Evolutionary conservation across 164 flowering plant genomes (phyloP).

Genomic region (Vitis rupestris): DNA sequence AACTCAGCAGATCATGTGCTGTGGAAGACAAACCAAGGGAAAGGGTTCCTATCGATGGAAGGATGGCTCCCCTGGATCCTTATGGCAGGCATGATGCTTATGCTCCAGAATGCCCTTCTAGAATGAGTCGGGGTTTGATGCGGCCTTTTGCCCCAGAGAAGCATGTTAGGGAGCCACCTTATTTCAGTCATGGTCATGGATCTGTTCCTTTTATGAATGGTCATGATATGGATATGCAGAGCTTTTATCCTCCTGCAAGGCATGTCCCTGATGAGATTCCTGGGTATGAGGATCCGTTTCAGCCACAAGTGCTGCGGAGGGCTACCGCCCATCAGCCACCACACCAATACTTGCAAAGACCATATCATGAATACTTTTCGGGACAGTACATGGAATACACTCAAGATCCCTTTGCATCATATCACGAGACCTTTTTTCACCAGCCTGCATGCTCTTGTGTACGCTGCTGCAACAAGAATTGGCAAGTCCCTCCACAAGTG

Average conservation of each 20-base stretch:
- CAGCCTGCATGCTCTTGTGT: conserved; percentile 62
- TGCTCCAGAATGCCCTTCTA: conserved; percentile 30
- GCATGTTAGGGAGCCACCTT: conserved; percentile 27
- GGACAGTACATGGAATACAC: conserved; percentile 35
- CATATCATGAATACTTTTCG: conserved; percentile 33
- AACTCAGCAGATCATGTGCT: conserved; percentile 56
- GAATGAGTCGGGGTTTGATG: conserved; percentile 22
- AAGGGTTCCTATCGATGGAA: conserved; percentile 35
- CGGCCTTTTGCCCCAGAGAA: conserved; percentile 33
- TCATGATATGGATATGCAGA: conserved; percentile 32
- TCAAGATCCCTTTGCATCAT: conserved; percentile 33
- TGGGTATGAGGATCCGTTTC: conserved; percentile 41
- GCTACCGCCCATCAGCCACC: conserved; percentile 29
- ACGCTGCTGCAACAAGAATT: conserved; percentile 48
- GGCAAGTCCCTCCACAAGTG: conserved; percentile 36
- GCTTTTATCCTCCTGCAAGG: conserved; percentile 39
- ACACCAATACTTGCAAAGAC: conserved; percentile 26
- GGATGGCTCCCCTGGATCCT: conserved; percentile 35
- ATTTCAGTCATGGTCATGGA: conserved; percentile 28
- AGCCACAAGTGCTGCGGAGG: conserved; percentile 32
- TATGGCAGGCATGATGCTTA: conserved; percentile 32
- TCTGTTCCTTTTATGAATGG: conserved; percentile 24
- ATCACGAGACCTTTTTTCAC: conserved; percentile 41
- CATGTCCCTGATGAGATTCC: conserved; percentile 33
- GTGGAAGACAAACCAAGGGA: conserved; percentile 45